Evolutionary conservation across 1,284 basidiomycete species (phyloP), one percentile per base, ranked within the genome.

Genomic region (Earliella scabrosa): DNA sequence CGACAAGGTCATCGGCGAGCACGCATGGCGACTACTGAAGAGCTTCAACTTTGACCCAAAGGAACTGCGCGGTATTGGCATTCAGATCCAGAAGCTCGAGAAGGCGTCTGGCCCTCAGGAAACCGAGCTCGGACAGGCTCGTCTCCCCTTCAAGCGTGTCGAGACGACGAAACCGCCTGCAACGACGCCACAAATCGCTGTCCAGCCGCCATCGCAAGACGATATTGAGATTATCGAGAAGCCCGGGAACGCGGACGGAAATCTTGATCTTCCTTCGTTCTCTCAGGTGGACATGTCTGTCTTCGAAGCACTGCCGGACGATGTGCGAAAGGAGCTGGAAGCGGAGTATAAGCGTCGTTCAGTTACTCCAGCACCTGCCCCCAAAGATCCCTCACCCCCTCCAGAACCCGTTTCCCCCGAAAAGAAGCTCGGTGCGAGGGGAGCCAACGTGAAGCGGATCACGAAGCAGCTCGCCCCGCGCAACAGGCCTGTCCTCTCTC

Each of bases 31-130:
- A 58, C 72, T 98, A 11, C 78, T 97, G 10, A 78, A 83, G 54
- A 80, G 83, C 1, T 86, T 96, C 71, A 77, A 80, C 38, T 88
- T 95, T 40, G 90, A 95, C 60, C 86, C 95, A 0, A 82, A 80
- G 58, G 97, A 99, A 64, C 76, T 99, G 16, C 83, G 97, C n/a
- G 97, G 97, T 0, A 84, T 99, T 50, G 94, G 93, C 0, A 90
- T 99, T 23, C 93, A 95, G 67, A 84, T 98, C n/a, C 88, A 91
- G 66, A 97, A 96, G 70, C 80, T 97, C 0, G 93, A 95, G 68
- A 70, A 80, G 21, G 56, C 68, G 7, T 66, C 61, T 50, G 59
- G 49, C 21, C 54, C 39, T 59, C 65, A 29, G 11, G 61, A 63
- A 2, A 57, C 66, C 10, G 75, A 73, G 24, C 64, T 71, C 13